Base-by-base conservation (phyloP, 805 yeast species). In the Kazachstania kunashirensis region DNA sequence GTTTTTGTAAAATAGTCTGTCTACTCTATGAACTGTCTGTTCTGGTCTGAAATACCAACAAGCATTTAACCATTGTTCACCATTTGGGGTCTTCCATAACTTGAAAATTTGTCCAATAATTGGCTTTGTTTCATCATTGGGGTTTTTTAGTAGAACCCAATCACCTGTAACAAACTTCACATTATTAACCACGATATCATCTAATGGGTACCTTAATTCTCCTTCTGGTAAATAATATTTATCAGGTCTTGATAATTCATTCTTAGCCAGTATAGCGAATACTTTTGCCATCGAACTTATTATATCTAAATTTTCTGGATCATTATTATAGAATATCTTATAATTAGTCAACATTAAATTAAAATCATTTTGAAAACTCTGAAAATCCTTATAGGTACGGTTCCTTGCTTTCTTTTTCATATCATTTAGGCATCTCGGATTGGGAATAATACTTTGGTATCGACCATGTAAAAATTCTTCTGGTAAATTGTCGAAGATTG, bases 31-130 rank as follows among this genome's bases (percentile, higher is more conserved):
- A 30, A 92, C 94, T 0, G 98, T 92, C 68, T 94, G 96, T 58
- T 92, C 97, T 1, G 98, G 96, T 48, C 97, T 76, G 53, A 84
- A 81, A 61, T 89, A 92, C 98, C 97, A 92, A 66, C 97, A 92
- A 24, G 84, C 95, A 55, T 89, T 89, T 53, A 89, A 72, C 77
- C 88, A 88, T 42, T 79, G 73, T 48, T 77, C 77, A 36, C 88
- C 94, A 46, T 86, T 92, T 13, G 68, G 66, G 11, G 69, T 66
- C 7, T 75, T 68, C 98, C 98, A 92, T 44, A 92, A 73, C 52
- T 95, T 73, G 65, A 89, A 92, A 21, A 92, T 73, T 61, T 92
- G 97, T 7, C 94, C 96, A 24, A 86, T 84, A 13, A 86, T 88
- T 11, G 98, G 97, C 57, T 84, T 83, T 17, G 77, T 70, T 4